Evolutionary conservation across 2,329 filamentous ascomycete species (phyloP).

Genomic region (Fusarium zealandicum): DNA sequence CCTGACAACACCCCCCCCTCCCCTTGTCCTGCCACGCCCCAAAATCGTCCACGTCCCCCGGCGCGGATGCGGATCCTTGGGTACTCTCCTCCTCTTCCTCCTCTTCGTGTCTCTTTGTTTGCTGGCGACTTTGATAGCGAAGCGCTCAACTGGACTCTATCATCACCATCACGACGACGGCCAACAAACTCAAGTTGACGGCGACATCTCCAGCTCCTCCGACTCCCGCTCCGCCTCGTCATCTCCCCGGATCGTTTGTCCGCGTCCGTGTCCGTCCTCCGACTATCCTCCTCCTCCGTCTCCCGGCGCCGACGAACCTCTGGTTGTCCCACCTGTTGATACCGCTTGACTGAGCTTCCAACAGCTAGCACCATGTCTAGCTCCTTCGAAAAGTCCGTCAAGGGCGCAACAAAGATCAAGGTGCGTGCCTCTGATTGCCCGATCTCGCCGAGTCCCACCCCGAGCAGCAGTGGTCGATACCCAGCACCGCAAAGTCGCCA

Average conservation of each 20-base stretch:
- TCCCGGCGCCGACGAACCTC: constrained; percentile 14
- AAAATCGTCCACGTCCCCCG: constrained; percentile 38
- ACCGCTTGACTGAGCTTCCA: constrained; percentile 15
- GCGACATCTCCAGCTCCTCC: constrained; percentile 16
- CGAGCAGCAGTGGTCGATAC: background rate
- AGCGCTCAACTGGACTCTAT: too few relatives aligned
- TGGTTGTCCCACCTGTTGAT: too few relatives aligned
- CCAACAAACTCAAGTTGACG: constrained; percentile 1
- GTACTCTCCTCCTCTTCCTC: constrained; percentile 30
- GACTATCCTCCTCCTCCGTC: constrained; percentile 12
- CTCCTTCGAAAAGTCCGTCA: constrained; percentile 98
- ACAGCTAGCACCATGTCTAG: constrained; percentile 67
- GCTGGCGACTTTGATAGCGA: constrained; percentile 35
- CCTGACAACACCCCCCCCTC: constrained; percentile 33
- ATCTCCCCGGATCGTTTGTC: constrained; percentile 10
- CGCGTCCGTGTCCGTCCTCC: constrained; percentile 20
- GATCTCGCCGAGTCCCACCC: background rate
- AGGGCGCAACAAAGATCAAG: constrained; percentile 98
- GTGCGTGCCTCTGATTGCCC: constrained; percentile 52
- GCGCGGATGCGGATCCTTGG: constrained; percentile 37
- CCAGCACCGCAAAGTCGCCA: too few relatives aligned
- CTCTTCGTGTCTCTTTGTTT: constrained; percentile 35
- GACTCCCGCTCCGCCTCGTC: constrained; percentile 12
- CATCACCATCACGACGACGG: too few relatives aligned
- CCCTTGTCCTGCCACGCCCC: constrained; percentile 38